phyloP scores from a whole-genome alignment of 352 stramenopile species.

The Phytopythium vexans region DNA sequence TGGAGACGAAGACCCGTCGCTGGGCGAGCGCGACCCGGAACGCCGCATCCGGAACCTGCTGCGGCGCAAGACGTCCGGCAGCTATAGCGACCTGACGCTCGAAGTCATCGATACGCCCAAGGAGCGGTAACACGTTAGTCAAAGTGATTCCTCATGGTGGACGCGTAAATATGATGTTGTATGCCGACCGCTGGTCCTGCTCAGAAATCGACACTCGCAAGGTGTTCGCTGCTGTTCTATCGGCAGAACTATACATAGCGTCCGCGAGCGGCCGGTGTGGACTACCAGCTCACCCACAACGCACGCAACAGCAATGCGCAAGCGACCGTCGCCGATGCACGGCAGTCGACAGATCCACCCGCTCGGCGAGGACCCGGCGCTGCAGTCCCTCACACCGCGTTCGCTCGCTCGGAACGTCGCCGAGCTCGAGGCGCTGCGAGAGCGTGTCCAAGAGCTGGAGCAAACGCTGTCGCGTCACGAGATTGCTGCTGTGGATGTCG shows the following conservation, averaged over 20 bases:
- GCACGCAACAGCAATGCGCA: constrained; percentile 10
- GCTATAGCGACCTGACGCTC: constrained; percentile 75
- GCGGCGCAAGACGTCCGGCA: constrained; percentile 65
- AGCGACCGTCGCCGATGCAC: constrained; percentile 12
- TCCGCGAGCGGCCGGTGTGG: not conserved
- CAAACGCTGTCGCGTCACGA: constrained; percentile 50
- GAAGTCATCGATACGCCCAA: constrained; percentile 74
- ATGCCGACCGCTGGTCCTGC: too few species aligned
- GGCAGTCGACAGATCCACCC: constrained; percentile 37
- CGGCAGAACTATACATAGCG: not conserved
- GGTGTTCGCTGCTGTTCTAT: not conserved
- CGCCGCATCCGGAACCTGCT: constrained; percentile 64
- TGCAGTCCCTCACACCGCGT: constrained; percentile 48
- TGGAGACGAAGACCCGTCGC: constrained; percentile 13
- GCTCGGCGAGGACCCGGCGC: constrained; percentile 37
- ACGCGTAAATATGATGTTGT: not conserved
- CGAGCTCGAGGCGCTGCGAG: constrained; percentile 46
- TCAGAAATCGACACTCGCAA: too few species aligned
- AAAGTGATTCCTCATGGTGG: constrained; percentile 5
- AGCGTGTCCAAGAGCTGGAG: constrained; percentile 47
- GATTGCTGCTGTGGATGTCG: constrained; percentile 25
- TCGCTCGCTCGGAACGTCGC: constrained; percentile 54
- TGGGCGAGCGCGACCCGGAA: constrained; percentile 64
- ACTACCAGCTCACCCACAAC: not conserved
- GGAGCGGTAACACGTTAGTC: constrained; percentile 7